Evolutionary conservation across 2,329 filamentous ascomycete species (phyloP).

Genomic region (Cladosporium sp.): DNA sequence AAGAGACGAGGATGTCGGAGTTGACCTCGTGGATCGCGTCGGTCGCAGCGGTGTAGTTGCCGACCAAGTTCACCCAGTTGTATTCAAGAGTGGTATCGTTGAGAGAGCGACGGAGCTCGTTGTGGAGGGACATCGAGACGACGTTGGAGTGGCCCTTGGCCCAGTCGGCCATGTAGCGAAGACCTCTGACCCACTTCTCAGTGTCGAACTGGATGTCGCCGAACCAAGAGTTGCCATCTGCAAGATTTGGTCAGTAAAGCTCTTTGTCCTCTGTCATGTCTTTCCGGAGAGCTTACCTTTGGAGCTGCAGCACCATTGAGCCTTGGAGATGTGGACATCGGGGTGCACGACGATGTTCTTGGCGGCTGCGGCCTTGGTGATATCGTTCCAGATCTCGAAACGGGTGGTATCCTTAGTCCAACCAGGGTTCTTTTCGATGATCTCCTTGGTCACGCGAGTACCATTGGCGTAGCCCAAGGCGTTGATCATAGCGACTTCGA

Average conservation of each 20-base stretch:
- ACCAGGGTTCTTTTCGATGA: slow-evolving; percentile 40
- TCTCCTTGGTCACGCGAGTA: slow-evolving; percentile 43
- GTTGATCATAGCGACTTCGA: slow-evolving; percentile 44
- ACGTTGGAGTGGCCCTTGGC: slow-evolving; percentile 31
- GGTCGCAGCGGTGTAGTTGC: slow-evolving; percentile 30
- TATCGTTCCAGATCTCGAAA: slow-evolving; percentile 41
- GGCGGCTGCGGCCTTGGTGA: slow-evolving; percentile 29
- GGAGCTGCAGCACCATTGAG: slow-evolving; percentile 59
- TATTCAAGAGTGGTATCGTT: slow-evolving; percentile 29
- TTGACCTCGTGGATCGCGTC: slow-evolving; percentile 32
- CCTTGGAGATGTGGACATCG: slow-evolving; percentile 64
- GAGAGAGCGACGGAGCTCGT: slow-evolving; percentile 30
- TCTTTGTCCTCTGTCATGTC: neutral
- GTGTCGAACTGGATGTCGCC: slow-evolving; percentile 37
- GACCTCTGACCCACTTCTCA: slow-evolving; percentile 30
- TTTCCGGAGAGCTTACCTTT: slow-evolving; percentile 23
- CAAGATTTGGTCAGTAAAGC: neutral
- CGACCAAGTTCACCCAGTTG: slow-evolving; percentile 31
- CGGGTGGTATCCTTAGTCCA: slow-evolving; percentile 44
- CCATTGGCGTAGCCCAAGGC: slow-evolving; percentile 45
- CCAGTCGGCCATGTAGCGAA: slow-evolving; percentile 31
- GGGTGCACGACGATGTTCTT: slow-evolving; percentile 60
- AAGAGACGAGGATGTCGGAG: slow-evolving; percentile 30
- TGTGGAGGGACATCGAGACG: slow-evolving; percentile 32
- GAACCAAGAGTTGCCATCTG: slow-evolving; percentile 63